These are phyloP conservation scores for Neurospora sp. DNA, from an alignment of 495 filamentous ascomycete species.

Conservation along the genomic window DNA sequence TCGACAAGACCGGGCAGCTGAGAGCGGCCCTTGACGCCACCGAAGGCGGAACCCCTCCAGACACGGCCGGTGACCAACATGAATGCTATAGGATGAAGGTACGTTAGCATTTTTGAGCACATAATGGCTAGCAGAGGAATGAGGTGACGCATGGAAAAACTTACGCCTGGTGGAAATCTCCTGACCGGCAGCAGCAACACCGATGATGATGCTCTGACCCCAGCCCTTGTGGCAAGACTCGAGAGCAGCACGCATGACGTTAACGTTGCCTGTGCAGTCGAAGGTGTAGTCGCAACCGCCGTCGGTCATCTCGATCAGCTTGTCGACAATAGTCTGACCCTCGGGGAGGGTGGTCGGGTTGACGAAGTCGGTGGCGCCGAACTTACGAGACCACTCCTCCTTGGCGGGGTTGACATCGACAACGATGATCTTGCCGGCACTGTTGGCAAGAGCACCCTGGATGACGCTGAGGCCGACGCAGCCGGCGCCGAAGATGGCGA, in stretches of 20 bases:
- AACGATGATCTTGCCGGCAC: slow-evolving; percentile 83
- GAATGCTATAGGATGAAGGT: slow-evolving; percentile 58
- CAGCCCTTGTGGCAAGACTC: slow-evolving; percentile 99
- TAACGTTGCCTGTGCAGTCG: slow-evolving; percentile 95
- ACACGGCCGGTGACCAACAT: slow-evolving; percentile 95
- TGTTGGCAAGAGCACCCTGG: slow-evolving; percentile 85
- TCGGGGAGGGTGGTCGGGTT: slow-evolving; percentile 73
- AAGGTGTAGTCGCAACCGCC: slow-evolving; percentile 98
- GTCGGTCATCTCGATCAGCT: slow-evolving; percentile 97
- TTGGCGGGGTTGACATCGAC: slow-evolving; percentile 91
- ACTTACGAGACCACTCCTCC: slow-evolving; percentile 85
- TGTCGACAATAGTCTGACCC: slow-evolving; percentile 73
- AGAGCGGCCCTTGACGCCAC: slow-evolving; percentile 92
- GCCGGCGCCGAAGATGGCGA: slow-evolving; percentile 93
- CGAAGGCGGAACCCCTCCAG: slow-evolving; percentile 97
- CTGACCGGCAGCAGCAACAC: slow-evolving; percentile 93
- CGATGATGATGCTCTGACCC: slow-evolving; percentile 97
- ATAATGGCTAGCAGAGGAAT: neutral
- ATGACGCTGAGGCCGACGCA: slow-evolving; percentile 93
- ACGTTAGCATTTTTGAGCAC: slow-evolving; percentile 12
- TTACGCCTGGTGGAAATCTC: slow-evolving; percentile 92
- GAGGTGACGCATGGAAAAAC: slow-evolving; percentile 26
- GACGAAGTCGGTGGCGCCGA: slow-evolving; percentile 93
- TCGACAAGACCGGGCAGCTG: slow-evolving; percentile 82
- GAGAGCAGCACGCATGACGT: slow-evolving; percentile 89